These are phyloP conservation scores for Polychytrium aggregatum DNA, from an alignment of 192 early-diverging fungal genomes.

Conservation along the genomic window DNA sequence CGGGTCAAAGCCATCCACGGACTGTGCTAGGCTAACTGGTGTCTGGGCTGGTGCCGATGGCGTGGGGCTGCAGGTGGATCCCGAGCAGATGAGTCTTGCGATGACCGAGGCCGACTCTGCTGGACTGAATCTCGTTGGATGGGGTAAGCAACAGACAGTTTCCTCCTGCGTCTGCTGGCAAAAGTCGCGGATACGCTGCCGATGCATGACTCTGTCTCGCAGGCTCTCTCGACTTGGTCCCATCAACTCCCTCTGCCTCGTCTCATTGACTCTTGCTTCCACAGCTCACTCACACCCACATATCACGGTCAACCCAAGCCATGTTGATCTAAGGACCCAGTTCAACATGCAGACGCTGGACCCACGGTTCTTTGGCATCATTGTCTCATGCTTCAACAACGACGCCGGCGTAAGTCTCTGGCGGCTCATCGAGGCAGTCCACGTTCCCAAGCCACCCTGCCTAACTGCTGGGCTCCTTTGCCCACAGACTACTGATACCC, in stretches of 20 bases:
- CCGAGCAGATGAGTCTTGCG: conserved; percentile 15
- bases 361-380: conserved; percentile 26
- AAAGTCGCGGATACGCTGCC: conserved; percentile 1
- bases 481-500: no score
- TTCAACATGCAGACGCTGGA: conserved; percentile 26
- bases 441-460: no score
- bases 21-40: background rate
- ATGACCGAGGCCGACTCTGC: conserved; percentile 20
- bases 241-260: no score
- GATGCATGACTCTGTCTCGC: background rate
- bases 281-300: conserved; percentile 32
- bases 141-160: conserved; percentile 14
- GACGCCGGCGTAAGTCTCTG: conserved; percentile 6
- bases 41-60: background rate
- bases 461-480: no score
- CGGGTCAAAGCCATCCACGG: background rate
- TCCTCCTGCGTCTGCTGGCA: background rate
- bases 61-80: background rate
- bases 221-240: no score
- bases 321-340: conserved; percentile 33
- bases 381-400: conserved; percentile 29
- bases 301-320: conserved; percentile 31
- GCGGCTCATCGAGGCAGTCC: no score
- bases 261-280: background rate
- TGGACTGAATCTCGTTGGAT: conserved; percentile 22